These are phyloP conservation scores for Paecilomyces dactylethromorphus DNA, from an alignment of 2,329 filamentous ascomycete species.

Conservation along the genomic window DNA sequence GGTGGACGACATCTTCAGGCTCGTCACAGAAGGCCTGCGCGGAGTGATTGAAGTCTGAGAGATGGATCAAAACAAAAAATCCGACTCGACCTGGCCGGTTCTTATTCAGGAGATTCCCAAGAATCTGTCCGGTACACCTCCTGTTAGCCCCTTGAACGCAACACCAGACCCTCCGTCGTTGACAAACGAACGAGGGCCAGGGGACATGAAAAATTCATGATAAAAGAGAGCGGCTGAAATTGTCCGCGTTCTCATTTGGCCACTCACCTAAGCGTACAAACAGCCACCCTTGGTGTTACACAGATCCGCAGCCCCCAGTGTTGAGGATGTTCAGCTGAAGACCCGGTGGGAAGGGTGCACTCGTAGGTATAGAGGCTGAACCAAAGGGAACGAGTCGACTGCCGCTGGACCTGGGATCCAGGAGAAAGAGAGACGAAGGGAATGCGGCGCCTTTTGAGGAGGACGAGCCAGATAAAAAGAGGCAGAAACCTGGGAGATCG, in stretches of 20 bases:
- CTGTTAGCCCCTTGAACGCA: not conserved
- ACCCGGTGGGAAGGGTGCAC: not conserved
- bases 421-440: not conserved
- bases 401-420: not conserved
- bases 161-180: not conserved
- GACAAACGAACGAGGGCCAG: not conserved
- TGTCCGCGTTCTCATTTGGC: not conserved
- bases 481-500: not conserved
- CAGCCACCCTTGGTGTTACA: not conserved
- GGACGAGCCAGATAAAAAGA: not conserved
- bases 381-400: not conserved
- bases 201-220: not conserved
- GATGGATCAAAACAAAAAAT: no score
- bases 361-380: not conserved
- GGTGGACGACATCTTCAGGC: conserved; percentile 44
- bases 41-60: no score
- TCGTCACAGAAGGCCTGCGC: conserved; percentile 2
- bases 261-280: not conserved
- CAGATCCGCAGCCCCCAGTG: not conserved
- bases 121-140: not conserved
- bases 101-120: not conserved
- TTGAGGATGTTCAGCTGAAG: not conserved
- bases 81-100: not conserved
- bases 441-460: not conserved
- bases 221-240: not conserved